phyloP scores from a whole-genome alignment of 371 early-diverging fungal species.

The Zopfochytrium polystomum region DNA sequence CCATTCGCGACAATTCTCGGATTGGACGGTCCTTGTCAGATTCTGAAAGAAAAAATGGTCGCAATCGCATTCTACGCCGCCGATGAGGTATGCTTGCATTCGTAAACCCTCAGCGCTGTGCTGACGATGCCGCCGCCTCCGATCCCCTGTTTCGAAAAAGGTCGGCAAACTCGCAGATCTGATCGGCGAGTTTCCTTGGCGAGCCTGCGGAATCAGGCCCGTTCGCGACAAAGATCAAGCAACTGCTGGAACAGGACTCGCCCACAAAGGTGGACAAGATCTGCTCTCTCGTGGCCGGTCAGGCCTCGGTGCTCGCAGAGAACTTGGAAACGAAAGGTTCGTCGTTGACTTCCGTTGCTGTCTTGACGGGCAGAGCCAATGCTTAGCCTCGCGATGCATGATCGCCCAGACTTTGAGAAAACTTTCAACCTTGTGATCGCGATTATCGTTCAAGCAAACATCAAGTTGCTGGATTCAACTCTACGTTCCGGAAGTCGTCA shows the following conservation, averaged over 20 bases:
- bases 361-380: neutral
- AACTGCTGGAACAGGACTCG: neutral
- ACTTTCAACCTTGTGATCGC: constrained; percentile 72
- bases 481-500: constrained; percentile 53
- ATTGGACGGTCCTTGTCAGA: no score
- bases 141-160: no score
- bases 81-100: no score
- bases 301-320: neutral
- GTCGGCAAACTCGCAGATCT: neutral
- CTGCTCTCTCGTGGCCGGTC: neutral
- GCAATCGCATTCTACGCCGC: no score
- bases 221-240: neutral
- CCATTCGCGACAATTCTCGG: no score
- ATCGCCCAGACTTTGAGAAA: constrained; percentile 60
- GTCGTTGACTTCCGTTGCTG: no score
- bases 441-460: constrained; percentile 45
- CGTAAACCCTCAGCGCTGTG: no score
- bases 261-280: neutral
- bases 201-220: neutral
- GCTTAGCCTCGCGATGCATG: neutral
- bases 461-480: constrained; percentile 16
- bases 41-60: no score
- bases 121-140: no score
- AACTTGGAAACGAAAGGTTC: neutral
- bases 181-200: neutral